A percentile compares a stretch with the other conserved stretches of the same genome.
Evolutionary conservation across 805 yeast genomes (phyloP).

Genomic region (Starmerella stellata): DNA sequence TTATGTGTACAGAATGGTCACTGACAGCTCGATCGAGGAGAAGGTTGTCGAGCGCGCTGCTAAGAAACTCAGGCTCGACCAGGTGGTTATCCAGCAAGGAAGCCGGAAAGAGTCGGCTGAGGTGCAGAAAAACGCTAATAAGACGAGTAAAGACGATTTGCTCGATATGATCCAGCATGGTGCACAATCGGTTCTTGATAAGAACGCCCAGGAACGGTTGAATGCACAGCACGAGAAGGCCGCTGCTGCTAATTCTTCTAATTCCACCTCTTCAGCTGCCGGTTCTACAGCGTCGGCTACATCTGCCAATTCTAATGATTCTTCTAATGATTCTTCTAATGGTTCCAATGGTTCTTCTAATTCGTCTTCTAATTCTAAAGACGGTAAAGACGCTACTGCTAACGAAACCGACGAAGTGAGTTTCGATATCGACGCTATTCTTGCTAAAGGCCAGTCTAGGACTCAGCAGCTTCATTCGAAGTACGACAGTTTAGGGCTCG

Average conservation of each 20-base stretch:
- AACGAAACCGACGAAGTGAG: background rate
- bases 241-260: too few species aligned
- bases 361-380: too few species aligned
- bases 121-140: conserved; percentile 28
- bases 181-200: conserved; percentile 71
- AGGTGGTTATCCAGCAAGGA: conserved; percentile 89
- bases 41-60: conserved; percentile 92
- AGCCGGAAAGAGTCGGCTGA: conserved; percentile 28
- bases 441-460: conserved; percentile 62
- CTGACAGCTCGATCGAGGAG: conserved; percentile 91
- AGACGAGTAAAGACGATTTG: conserved; percentile 52
- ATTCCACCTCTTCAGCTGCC: too few species aligned
- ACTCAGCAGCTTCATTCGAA: conserved; percentile 65
- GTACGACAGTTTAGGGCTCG: conserved; percentile 72
- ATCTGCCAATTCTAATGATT: too few species aligned
- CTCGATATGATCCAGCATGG: conserved; percentile 94
- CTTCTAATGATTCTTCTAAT: too few species aligned
- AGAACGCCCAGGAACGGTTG: conserved; percentile 16
- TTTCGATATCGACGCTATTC: conserved; percentile 62
- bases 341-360: too few species aligned
- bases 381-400: background rate
- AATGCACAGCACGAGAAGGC: conserved; percentile 17
- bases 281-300: too few species aligned
- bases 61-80: conserved; percentile 79
- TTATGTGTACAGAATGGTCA: conserved; percentile 75